Evolutionary conservation across 2,329 filamentous ascomycete species (phyloP).

Genomic region (Claviceps paspali): DNA sequence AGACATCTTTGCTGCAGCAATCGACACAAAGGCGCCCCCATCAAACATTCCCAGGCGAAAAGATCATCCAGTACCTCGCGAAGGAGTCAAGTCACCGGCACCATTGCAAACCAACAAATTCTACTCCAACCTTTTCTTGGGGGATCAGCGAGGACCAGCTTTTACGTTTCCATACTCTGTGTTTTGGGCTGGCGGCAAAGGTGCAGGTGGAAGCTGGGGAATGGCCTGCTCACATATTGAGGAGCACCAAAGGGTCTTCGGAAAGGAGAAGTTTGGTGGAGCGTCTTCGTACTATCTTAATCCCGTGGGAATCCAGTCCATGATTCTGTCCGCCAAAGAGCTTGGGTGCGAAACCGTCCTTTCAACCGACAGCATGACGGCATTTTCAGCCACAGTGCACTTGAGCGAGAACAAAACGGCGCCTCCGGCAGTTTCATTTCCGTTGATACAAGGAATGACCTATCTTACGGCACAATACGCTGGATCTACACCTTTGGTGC

Average conservation of each 20-base stretch:
- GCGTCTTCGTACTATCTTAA: slow-evolving; percentile 63
- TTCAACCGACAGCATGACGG: slow-evolving; percentile 37
- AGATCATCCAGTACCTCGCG: slow-evolving; percentile 44
- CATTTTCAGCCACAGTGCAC: slow-evolving; percentile 50
- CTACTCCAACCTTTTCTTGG: slow-evolving; percentile 67
- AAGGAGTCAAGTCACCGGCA: slow-evolving; percentile 29
- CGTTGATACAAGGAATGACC: slow-evolving; percentile 77
- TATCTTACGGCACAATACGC: slow-evolving; percentile 70
- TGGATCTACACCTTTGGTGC: slow-evolving; percentile 54
- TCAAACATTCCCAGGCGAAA: slow-evolving; percentile 28
- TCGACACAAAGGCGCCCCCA: slow-evolving; percentile 36
- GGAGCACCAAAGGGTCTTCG: slow-evolving; percentile 49
- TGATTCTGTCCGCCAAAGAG: slow-evolving; percentile 67
- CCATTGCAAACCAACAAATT: slow-evolving; percentile 67
- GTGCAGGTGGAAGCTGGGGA: slow-evolving; percentile 54
- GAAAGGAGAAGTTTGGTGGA: slow-evolving; percentile 36
- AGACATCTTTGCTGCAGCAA: slow-evolving; percentile 41
- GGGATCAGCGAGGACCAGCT: slow-evolving; percentile 49
- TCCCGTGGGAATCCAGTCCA: slow-evolving; percentile 65
- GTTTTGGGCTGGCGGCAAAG: slow-evolving; percentile 49
- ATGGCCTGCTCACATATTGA: slow-evolving; percentile 65
- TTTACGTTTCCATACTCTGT: slow-evolving; percentile 67
- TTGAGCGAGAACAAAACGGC: slow-evolving; percentile 40
- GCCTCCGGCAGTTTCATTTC: slow-evolving; percentile 54
- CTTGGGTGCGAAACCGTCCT: slow-evolving; percentile 45